Base-by-base conservation (phyloP, 2,329 filamentous ascomycete genomes). In the Pseudocercospora ulei region DNA sequence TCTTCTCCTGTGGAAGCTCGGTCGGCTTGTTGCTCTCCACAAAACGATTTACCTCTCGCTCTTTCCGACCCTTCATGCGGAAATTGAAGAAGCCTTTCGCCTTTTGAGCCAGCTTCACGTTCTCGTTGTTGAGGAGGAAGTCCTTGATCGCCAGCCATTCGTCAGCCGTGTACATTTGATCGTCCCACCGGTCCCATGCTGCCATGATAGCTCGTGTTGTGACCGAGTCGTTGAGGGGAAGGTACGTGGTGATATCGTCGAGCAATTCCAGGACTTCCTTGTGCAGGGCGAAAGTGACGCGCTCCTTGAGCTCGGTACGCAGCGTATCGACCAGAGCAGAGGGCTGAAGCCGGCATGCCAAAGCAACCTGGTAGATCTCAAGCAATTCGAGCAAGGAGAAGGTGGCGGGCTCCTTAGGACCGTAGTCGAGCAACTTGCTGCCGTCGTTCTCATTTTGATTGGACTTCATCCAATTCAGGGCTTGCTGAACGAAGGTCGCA, bases 401-500 rank as follows among this genome's bases (percentile, higher is more conserved):
- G 7, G 12, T 5, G 27, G 11, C 11, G 3, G 27, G 13, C 3
- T 19, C 26, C n/a, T 18, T 12, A 4, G 39, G 39, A 5, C 31
- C 16, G 13, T 30, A 41, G 5, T 29, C 27, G 3, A 35, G 25
- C 13, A 41, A 26, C 6, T 7, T 23, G n/a, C 16, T 14, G 5
- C 16, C 11, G 4, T 18, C 19, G 11, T 18, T 35, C 17, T 29
- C 17, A 7, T 18, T 19, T 9, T 25, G 19, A 23, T 30, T 35
- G 17, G 18, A 30, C 6, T 41, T 28, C 33, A 37, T 41, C 39
- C 39, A 41, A 14, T 37, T 18, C 2, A 41, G 35, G 7, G 27
- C 22, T 9, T 25, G 19, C 17, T 20, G 17, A 20, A 37, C 23
- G 3, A 23, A 34, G n/a, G 23, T 27, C 5, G 14, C 17, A 5